These are phyloP conservation scores for Penicillium sp. DNA, from an alignment of 2,329 filamentous ascomycete species.

Conservation along the genomic window DNA sequence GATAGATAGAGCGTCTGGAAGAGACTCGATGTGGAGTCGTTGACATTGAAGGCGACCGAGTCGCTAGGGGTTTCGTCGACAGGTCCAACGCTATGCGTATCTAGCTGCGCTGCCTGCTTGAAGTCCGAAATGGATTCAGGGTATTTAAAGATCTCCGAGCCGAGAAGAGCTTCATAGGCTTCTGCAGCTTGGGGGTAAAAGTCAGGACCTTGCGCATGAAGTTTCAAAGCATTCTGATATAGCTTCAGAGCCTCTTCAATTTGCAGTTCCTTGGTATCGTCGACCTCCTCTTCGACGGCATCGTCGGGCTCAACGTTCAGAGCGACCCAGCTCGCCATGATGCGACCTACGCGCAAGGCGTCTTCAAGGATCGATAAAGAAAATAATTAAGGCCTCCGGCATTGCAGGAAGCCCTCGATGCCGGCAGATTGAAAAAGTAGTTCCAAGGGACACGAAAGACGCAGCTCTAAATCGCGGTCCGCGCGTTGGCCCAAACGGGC, in stretches of 20 bases:
- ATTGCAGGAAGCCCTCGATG: constrained; percentile 18
- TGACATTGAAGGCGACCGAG: constrained; percentile 54
- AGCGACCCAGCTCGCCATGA: constrained; percentile 68
- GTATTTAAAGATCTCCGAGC: constrained; percentile 91
- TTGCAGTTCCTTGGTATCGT: constrained; percentile 93
- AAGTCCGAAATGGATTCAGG: constrained; percentile 85
- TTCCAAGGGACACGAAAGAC: background rate
- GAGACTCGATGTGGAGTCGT: constrained; percentile 73
- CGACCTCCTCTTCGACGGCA: constrained; percentile 83
- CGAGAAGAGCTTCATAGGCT: constrained; percentile 81
- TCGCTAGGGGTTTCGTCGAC: constrained; percentile 22
- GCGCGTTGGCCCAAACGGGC: constrained; percentile 19
- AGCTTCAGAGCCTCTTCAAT: constrained; percentile 95
- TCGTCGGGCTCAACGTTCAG: constrained; percentile 95
- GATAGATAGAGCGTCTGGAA: constrained; percentile 88
- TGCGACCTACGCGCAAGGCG: constrained; percentile 17
- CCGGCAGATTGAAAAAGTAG: background rate
- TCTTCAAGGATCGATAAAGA: constrained; percentile 4
- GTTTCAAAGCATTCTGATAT: constrained; percentile 86
- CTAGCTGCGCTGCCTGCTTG: constrained; percentile 62
- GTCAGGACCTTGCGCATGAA: constrained; percentile 79
- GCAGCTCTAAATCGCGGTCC: constrained; percentile 12
- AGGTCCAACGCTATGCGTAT: constrained; percentile 22
- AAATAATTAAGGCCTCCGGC: constrained; percentile 7
- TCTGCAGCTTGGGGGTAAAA: constrained; percentile 73